A percentile compares a stretch with the other conserved stretches of the same genome.
These are phyloP conservation scores for Rhizopus arrhizus DNA, from an alignment of 371 early-diverging fungal species.

Conservation along the genomic window DNA sequence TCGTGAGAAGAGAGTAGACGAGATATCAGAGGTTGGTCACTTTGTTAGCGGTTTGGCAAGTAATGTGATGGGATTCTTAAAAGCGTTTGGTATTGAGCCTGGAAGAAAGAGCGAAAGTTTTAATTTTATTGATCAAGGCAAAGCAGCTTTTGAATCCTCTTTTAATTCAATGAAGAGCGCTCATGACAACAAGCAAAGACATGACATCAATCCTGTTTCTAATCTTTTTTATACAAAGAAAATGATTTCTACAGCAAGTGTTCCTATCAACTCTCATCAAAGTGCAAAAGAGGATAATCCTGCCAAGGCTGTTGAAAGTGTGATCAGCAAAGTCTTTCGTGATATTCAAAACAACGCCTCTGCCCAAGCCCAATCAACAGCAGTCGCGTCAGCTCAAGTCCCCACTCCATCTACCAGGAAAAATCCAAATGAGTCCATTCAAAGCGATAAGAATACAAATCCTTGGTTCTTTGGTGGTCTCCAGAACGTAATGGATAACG, in stretches of 20 bases:
- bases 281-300: not conserved
- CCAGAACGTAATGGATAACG: not conserved
- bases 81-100: not conserved
- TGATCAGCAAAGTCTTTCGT: not conserved
- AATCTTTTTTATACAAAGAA: not conserved
- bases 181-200: not conserved
- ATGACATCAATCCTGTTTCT: not conserved
- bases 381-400: not conserved
- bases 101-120: not conserved
- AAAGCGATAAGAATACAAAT: not conserved
- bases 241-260: no score
- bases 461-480: constrained; percentile 1
- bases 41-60: not conserved
- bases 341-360: not conserved
- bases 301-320: not conserved
- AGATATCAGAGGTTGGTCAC: not conserved
- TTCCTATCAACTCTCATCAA: not conserved
- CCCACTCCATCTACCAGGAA: not conserved
- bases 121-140: not conserved
- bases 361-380: not conserved
- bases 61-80: not conserved
- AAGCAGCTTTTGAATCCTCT: not conserved
- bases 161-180: not conserved
- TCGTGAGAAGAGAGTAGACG: not conserved
- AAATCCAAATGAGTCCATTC: not conserved